phyloP scores from a whole-genome alignment of 1,284 basidiomycete genomes.

The Melampsora larici-populina region DNA sequence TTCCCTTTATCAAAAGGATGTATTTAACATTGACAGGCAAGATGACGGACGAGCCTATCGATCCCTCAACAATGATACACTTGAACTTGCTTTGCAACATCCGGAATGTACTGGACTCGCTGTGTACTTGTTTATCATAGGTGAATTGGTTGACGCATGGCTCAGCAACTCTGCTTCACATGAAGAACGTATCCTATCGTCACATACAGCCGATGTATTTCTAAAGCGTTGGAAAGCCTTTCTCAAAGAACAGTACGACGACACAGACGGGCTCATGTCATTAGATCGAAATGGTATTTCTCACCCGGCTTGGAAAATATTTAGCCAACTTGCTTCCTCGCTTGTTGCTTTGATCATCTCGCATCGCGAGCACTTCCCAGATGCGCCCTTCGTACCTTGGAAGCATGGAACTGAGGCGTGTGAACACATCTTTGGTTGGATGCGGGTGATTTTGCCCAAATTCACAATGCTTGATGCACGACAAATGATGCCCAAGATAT shows the following conservation, averaged over 20 bases:
- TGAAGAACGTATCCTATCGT: background rate
- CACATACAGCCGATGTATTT: constrained; percentile 5
- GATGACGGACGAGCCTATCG: too few relatives aligned
- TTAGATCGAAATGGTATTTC: constrained; percentile 12
- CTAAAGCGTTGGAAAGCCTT: background rate
- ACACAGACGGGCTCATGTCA: background rate
- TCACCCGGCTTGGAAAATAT: background rate
- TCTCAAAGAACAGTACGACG: background rate
- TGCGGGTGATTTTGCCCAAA: background rate
- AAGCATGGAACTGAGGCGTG: constrained; percentile 7
- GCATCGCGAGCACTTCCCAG: constrained; percentile 4
- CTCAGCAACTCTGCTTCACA: background rate
- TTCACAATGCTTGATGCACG: background rate
- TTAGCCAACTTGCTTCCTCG: background rate
- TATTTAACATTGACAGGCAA: constrained; percentile 22
- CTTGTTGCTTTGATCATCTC: constrained; percentile 1
- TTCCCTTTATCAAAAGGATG: constrained; percentile 6
- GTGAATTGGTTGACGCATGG: constrained; percentile 13
- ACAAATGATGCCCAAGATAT: constrained; percentile 15
- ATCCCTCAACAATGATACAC: constrained; percentile 4
- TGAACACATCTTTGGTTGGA: too few relatives aligned
- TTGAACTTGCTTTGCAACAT: background rate
- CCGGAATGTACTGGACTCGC: constrained; percentile 11
- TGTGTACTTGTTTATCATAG: constrained; percentile 11
- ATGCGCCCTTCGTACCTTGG: constrained; percentile 8